These are phyloP conservation scores for Neurospora sp. DNA, from an alignment of 495 filamentous ascomycete species.

Conservation along the genomic window DNA sequence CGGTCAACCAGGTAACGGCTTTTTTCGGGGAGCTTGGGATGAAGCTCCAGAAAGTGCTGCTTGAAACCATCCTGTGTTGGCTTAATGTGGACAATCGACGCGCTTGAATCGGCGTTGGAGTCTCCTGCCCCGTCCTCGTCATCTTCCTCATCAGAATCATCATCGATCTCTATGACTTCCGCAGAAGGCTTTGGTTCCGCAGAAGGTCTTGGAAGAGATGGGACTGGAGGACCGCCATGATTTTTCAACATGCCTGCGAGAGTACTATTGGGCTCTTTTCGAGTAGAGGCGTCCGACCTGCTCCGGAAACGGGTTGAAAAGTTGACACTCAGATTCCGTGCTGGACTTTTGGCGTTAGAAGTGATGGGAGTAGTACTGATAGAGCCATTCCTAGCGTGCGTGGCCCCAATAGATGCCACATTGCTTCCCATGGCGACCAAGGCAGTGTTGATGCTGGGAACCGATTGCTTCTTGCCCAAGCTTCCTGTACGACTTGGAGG, in stretches of 20 bases:
- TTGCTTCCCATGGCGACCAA: conserved; percentile 53
- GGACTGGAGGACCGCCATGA: conserved; percentile 50
- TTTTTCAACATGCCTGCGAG: conserved; percentile 42
- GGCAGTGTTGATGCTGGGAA: conserved; percentile 55
- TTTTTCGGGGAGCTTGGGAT: conserved; percentile 40
- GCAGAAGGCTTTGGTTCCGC: conserved; percentile 23
- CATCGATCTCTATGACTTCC: conserved; percentile 14
- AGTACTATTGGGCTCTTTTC: neutral
- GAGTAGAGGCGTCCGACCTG: conserved; percentile 52
- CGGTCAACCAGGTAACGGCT: conserved; percentile 66
- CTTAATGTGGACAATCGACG: conserved; percentile 45
- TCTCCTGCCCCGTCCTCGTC: conserved; percentile 42
- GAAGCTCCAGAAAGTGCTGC: conserved; percentile 60
- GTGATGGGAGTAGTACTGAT: conserved; percentile 42
- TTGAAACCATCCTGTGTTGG: conserved; percentile 73
- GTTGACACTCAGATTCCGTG: conserved; percentile 31
- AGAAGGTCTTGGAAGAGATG: conserved; percentile 36
- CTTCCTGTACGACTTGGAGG: conserved; percentile 45
- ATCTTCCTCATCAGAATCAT: conserved; percentile 37
- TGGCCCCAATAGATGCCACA: conserved; percentile 51
- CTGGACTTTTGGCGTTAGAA: conserved; percentile 33
- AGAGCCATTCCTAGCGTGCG: conserved; percentile 46
- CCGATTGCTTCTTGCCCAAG: conserved; percentile 46
- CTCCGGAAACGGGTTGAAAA: conserved; percentile 52
- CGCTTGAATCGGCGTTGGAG: conserved; percentile 35